Base-by-base conservation (phyloP, 306 rosid species). In the Fragaria ananassa region DNA sequence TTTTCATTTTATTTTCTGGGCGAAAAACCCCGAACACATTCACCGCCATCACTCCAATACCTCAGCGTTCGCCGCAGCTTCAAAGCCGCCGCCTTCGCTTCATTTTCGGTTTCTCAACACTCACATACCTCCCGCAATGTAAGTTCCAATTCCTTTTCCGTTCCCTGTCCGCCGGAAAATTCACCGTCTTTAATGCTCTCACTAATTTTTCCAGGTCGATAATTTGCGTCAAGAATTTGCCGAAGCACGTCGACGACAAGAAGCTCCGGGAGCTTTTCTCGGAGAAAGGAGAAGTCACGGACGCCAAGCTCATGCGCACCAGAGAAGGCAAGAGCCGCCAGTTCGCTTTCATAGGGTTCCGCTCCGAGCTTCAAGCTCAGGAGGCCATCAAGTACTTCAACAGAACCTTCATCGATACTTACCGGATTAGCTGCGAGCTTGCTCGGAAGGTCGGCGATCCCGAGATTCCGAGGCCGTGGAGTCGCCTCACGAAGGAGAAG, bases 391-490 rank as follows among this genome's bases (percentile, higher is more conserved):
- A 72, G 67, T 89, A 89, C 89, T 92, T 90, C 86, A 83, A 92
- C 74, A 83, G 51, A 71, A 74, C 91, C 19, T 92, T 80, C 74
- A 71, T 92, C 67, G 90, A 85, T 68, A 87, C 96, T 10, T 80
- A 70, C 65, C 81, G 83, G 80, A 84, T 92, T 56, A 78, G 77
- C 17, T 95, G 99, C 73, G 99, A 92, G 97, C 86, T 83, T 76
- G 99, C 99, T 71, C 77, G 76, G 63, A 85, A 87, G 78, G 86
- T 72, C 50, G 97, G 98, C 17, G 98, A 95, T 84, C 86, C 89
- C 25, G 81, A 85, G 63, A 86, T 90, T 79, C 97, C 97, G 42
- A 88, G 90, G 51, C 89, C 98, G 3, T 92, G 97, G 98, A 90
- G 98, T 85, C 85, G 87, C 14, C 47, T 92, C 80, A 86, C 93